Evolutionary conservation across 768 basidiomycete genomes (phyloP).

Genomic region (Phallus indusiatus): DNA sequence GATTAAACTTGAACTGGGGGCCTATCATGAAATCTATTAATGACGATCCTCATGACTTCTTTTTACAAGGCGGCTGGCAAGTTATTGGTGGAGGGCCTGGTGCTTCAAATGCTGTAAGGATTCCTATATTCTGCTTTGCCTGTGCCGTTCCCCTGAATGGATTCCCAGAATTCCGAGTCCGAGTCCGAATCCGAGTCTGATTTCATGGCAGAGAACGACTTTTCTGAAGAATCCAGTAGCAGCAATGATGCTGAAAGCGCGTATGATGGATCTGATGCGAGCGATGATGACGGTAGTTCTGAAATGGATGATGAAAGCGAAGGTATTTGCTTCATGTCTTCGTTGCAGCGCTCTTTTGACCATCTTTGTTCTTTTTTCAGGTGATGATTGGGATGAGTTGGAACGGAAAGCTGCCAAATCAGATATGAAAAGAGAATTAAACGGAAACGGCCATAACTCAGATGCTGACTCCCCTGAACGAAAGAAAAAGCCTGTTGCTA

Average conservation of each 20-base stretch:
- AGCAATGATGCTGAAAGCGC: conserved; percentile 46
- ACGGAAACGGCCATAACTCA: conserved; percentile 25
- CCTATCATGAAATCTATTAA: conserved; percentile 99
- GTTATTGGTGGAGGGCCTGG: conserved; percentile 67
- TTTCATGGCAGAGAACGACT: conserved; percentile 42
- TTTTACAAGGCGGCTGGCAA: conserved; percentile 91
- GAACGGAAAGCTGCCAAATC: conserved; percentile 86
- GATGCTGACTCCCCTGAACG: conserved; percentile 25
- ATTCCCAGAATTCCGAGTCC: conserved; percentile 40
- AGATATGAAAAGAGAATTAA: conserved; percentile 35
- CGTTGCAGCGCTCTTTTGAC: background rate
- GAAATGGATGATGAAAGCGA: conserved; percentile 47
- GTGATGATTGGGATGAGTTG: conserved; percentile 95
- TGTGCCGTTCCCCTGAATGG: background rate
- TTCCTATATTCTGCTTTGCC: background rate
- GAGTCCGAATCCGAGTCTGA: conserved; percentile 60
- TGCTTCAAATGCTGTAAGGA: conserved; percentile 56
- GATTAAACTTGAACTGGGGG: conserved; percentile 96
- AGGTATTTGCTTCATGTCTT: conserved; percentile 25
- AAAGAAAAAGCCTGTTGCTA: conserved; percentile 29
- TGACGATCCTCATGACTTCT: conserved; percentile 91
- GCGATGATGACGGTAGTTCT: conserved; percentile 54
- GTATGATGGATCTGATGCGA: conserved; percentile 43
- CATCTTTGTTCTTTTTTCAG: conserved; percentile 33
- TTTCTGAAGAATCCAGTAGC: conserved; percentile 30